Evolutionary conservation across 169 alveolate genomes (phyloP), one percentile per base, ranked within the genome.

Genomic region (Plasmodium knowlesi): DNA sequence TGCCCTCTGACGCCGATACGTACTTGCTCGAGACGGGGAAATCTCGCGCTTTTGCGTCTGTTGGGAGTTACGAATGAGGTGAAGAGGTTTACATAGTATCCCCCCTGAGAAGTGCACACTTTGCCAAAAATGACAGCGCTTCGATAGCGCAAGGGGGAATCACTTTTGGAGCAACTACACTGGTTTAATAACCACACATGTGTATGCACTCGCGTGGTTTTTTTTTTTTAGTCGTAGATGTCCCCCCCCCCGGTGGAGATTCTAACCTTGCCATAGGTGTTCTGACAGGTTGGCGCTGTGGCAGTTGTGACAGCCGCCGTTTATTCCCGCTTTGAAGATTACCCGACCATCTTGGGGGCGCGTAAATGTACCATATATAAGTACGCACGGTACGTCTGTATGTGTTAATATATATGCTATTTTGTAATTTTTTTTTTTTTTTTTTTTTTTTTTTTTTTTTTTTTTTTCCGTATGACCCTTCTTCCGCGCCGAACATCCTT

Each of bases 61-160:
- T 88, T 37, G 94, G 94, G 16, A 89, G 50, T 8, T 88, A 88
- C 54, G 74, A 88, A 25, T 84, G 34, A 28, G 37, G 43, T 32
- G 54, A 0, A 74, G 43, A 30, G 43, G 43, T 43, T n/a, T n/a
- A 28, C 0, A 9, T 46, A 12, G 4, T 46, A 2, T 46, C 10
- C 61, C 61, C 8, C 61, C 61, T 50, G 8, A 6, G 61, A 3
- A 50, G 22, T 8, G 61, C 22, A 50, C 61, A 50, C 61, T 1
- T 50, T 50, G 61, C 61, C 25, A 12, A 50, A 14, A 12, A 50
- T 3, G 61, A 50, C 61, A 9, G 1, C 25, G 6, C 61, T 50
- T 50, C 61, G 22, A 8, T 14, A 14, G 6, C 6, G 25, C 22
- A 10, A 46, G 57, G 39, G 39, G n/a, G 61, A 50, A 22, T 50